Percentiles rank a stretch among this genome's conserved stretches.
These are phyloP conservation scores for Aureobasidium uvarum DNA, from an alignment of 2,329 filamentous ascomycete genomes.

Conservation along the genomic window DNA sequence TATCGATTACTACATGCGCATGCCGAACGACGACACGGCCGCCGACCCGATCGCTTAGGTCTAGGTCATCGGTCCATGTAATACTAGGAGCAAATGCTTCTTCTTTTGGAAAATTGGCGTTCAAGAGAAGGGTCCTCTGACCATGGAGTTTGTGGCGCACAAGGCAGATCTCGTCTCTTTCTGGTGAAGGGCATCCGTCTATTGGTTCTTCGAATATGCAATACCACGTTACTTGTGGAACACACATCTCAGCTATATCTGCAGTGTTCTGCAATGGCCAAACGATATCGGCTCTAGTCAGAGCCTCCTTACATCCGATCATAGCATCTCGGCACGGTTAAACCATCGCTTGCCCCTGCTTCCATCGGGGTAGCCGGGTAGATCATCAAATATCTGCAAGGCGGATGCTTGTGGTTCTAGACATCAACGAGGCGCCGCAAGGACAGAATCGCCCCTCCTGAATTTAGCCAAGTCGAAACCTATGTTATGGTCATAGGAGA, in stretches of 20 bases:
- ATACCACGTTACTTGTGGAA: background rate
- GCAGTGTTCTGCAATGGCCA: background rate
- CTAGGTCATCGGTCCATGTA: constrained; percentile 5
- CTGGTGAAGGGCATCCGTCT: background rate
- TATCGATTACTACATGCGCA: constrained; percentile 88
- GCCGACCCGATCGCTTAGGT: constrained; percentile 40
- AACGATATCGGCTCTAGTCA: background rate
- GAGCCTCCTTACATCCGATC: constrained; percentile 11
- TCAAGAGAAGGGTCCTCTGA: background rate
- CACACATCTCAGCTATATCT: constrained; percentile 4
- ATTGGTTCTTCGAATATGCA: background rate
- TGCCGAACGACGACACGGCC: constrained; percentile 52
- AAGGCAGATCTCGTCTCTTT: constrained; percentile 19
- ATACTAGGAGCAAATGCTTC: background rate
- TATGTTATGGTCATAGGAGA: background rate
- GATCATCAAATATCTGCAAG: constrained; percentile 12
- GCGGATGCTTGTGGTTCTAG: constrained; percentile 1
- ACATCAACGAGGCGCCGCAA: background rate
- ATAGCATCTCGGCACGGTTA: constrained; percentile 8
- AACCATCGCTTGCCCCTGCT: constrained; percentile 6
- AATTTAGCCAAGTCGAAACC: constrained; percentile 20
- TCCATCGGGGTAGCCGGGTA: constrained; percentile 3
- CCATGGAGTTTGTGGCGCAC: constrained; percentile 11
- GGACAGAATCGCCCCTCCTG: constrained; percentile 4
- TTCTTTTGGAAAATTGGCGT: constrained; percentile 1